Evolutionary conservation across 192 early-diverging fungal genomes (phyloP), one percentile per base, ranked within the genome.

Genomic region (Podila verticillata): DNA sequence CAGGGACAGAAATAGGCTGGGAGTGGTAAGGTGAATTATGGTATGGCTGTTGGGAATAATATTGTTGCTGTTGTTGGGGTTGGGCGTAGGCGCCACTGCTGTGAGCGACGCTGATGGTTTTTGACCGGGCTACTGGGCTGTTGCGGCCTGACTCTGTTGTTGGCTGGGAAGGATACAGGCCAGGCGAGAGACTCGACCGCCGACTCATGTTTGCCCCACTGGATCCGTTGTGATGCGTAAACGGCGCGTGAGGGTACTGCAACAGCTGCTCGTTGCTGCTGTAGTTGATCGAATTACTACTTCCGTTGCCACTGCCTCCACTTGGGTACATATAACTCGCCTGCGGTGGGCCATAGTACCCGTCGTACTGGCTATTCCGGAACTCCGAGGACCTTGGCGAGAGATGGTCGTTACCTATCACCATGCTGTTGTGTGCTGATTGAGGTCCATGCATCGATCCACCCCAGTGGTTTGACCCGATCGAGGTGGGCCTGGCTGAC

Each of bases 161-260:
- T 39, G 68, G 22, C 19, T 48, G 8, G 8, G 32, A 57, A 22
- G 57, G 57, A 32, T 56, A 61, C 9, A 59, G 31, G 2, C 63
- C 74, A 26, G 74, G 63, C 0, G 74, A 78, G 47, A 66, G 74
- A 34, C 74, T 78, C 2, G 74, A 70, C 26, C 68, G 56, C 5
- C 68, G 68, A 56, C 48, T 62, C 20, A 66, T 17, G 54, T 59
- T 65, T 1, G 13, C 9, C n/a, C n/a, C n/a, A 22, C 51, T 57
- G n/a, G 66, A 61, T 1, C 51, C 48, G 26, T 13, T 62, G 24
- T 32, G 35, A 12, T 66, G 47, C 32, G 35, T 39, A 26, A 19
- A 19, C 1, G 20, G 72, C 35, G 34, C 48, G 5, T 60, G 72
- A 20, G 57, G 57, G 19, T 30, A 31, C 0, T 48, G 54, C 66